These are phyloP conservation scores for Brassica rapa DNA, from an alignment of 345 rosid species.

Conservation along the genomic window DNA sequence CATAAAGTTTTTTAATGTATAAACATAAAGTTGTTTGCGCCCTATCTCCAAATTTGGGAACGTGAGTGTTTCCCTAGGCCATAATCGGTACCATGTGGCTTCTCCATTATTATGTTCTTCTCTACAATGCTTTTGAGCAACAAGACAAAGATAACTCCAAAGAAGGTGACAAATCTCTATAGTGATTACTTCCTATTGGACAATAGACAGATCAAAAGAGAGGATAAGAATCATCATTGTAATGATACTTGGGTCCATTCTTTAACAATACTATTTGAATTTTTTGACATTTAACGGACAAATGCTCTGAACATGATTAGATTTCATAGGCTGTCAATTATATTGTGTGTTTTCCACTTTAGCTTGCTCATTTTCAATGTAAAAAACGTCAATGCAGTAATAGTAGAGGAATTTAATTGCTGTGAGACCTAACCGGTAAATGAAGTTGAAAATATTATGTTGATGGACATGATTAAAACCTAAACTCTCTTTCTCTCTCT, in stretches of 20 bases:
- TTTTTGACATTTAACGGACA: slow-evolving; percentile 29
- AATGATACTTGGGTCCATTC: slow-evolving; percentile 41
- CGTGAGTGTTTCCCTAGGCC: slow-evolving; percentile 44
- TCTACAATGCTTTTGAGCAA: slow-evolving; percentile 38
- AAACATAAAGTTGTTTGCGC: slow-evolving; percentile 34
- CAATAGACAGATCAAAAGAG: slow-evolving; percentile 45
- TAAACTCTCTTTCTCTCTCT: background rate
- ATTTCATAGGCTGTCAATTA: slow-evolving; percentile 35
- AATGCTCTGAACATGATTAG: slow-evolving; percentile 34
- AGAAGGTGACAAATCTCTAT: slow-evolving; percentile 41
- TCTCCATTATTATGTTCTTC: slow-evolving; percentile 42
- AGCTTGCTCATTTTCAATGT: background rate
- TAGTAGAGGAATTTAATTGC: background rate
- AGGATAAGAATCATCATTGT: slow-evolving; percentile 42
- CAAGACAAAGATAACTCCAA: slow-evolving; percentile 38
- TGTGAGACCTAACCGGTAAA: background rate
- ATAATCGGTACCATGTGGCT: slow-evolving; percentile 41
- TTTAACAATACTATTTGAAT: slow-evolving; percentile 5
- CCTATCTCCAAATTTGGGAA: slow-evolving; percentile 34
- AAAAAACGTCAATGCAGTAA: background rate
- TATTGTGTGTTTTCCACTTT: slow-evolving; percentile 7
- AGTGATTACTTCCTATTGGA: slow-evolving; percentile 44
- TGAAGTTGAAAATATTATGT: background rate
- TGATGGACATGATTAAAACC: background rate
- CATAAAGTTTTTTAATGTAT: slow-evolving; percentile 2